A percentile compares a stretch with the other conserved stretches of the same genome.
These are phyloP conservation scores for Lachnellula cervina DNA, from an alignment of 2,329 filamentous ascomycete genomes.

Conservation along the genomic window DNA sequence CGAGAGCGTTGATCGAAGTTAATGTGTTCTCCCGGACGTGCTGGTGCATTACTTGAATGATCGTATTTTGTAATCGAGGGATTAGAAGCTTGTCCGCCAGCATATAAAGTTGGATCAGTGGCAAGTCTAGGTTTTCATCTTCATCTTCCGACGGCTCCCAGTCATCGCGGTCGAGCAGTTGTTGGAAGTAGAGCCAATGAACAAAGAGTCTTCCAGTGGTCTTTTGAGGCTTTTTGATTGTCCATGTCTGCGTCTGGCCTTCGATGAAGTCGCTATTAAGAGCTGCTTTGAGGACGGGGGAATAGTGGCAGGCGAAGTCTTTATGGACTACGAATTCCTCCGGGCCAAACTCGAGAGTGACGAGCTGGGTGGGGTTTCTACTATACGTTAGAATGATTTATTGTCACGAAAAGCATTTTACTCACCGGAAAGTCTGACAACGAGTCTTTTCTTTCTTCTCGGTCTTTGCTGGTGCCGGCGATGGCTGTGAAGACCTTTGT, in stretches of 20 bases:
- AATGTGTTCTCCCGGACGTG: background rate
- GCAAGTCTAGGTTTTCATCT: conserved; percentile 28
- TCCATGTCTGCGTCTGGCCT: conserved; percentile 4
- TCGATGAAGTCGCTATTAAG: conserved; percentile 1
- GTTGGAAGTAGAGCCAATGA: background rate
- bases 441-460: no score
- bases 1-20: background rate
- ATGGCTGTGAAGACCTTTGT: no score
- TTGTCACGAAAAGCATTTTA: no score
- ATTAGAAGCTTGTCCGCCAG: conserved; percentile 9
- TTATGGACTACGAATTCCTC: conserved; percentile 1
- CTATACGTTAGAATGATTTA: background rate
- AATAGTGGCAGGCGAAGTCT: background rate
- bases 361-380: background rate
- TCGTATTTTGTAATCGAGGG: conserved; percentile 6
- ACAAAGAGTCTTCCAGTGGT: background rate
- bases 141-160: background rate
- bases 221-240: background rate
- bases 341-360: background rate
- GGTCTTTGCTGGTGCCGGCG: no score
- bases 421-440: no score
- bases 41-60: background rate
- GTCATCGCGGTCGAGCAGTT: background rate
- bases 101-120: conserved; percentile 43
- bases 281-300: conserved; percentile 1